phyloP scores from a whole-genome alignment of 805 yeast species.

The Aciculoconidium aculeatum region DNA sequence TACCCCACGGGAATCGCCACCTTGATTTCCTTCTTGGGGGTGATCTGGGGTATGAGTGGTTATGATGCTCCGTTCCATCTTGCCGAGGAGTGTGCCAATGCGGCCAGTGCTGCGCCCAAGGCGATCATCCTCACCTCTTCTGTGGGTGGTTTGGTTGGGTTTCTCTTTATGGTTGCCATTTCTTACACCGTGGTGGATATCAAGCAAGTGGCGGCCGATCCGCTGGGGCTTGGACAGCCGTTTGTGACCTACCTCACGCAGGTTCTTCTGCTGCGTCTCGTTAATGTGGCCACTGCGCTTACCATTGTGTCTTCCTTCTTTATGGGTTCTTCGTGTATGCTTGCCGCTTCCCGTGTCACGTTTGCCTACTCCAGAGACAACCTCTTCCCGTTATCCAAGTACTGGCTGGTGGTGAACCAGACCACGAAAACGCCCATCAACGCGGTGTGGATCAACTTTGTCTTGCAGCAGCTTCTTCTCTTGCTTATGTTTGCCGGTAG shows the following conservation, averaged over 20 bases:
- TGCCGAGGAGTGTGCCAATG: conserved; percentile 67
- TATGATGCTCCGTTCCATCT: conserved; percentile 72
- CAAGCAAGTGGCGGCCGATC: conserved; percentile 40
- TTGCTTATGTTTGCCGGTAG: conserved; percentile 60
- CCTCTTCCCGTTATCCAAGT: conserved; percentile 51
- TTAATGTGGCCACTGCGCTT: conserved; percentile 36
- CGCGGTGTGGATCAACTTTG: conserved; percentile 56
- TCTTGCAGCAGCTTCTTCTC: conserved; percentile 49
- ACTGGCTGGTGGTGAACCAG: conserved; percentile 45
- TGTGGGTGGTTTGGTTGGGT: conserved; percentile 52
- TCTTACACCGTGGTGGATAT: conserved; percentile 55
- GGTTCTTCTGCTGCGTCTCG: conserved; percentile 36
- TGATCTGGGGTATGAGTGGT: conserved; percentile 69
- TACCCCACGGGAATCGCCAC: conserved; percentile 59
- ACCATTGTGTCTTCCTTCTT: conserved; percentile 37
- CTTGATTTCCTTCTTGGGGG: conserved; percentile 54
- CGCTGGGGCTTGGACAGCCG: conserved; percentile 51
- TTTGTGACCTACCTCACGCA: conserved; percentile 51
- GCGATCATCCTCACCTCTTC: conserved; percentile 57
- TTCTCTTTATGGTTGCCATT: conserved; percentile 52
- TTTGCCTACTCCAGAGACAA: conserved; percentile 67
- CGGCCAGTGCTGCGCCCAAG: conserved; percentile 58
- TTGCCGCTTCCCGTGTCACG: conserved; percentile 62
- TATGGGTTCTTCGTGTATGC: conserved; percentile 57
- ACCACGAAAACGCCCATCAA: conserved; percentile 56